Conservation (phyloP, 2,329 filamentous ascomycete genomes). For the Penicillium sp. region DNA sequence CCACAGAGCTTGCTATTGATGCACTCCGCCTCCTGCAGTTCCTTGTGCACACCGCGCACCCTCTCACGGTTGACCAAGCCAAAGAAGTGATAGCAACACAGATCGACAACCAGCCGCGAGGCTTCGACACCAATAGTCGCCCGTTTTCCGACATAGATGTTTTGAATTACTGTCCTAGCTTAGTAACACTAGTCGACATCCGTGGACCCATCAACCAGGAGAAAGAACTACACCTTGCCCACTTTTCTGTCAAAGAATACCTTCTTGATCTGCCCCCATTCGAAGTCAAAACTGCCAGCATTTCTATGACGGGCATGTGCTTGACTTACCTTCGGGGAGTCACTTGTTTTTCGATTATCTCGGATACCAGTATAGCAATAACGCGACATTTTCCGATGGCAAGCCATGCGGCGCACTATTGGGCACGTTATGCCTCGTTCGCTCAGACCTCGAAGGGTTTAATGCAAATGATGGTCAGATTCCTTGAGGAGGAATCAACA, state of each 20-base stretch:
- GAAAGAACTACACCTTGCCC: conserved; percentile 13
- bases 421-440: conserved; percentile 7
- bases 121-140: conserved; percentile 10
- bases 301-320: conserved; percentile 11
- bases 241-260: conserved; percentile 9
- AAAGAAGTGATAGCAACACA: conserved; percentile 15
- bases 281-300: conserved; percentile 1
- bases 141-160: conserved; percentile 13
- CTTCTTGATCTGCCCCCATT: background rate
- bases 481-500: conserved; percentile 8
- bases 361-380: background rate
- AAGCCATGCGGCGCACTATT: conserved; percentile 2
- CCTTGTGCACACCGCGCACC: conserved; percentile 8
- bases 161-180: conserved; percentile 10
- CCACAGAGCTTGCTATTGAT: background rate
- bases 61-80: conserved; percentile 8
- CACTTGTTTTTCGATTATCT: background rate
- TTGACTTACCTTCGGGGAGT: conserved; percentile 13
- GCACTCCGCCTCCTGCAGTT: conserved; percentile 14
- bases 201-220: background rate
- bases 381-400: conserved; percentile 9
- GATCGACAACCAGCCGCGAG: background rate
- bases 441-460: conserved; percentile 8
- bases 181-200: conserved; percentile 4
- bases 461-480: background rate